These are phyloP conservation scores for Staphylotrichum tortipilum DNA, from an alignment of 495 filamentous ascomycete species.

Conservation along the genomic window DNA sequence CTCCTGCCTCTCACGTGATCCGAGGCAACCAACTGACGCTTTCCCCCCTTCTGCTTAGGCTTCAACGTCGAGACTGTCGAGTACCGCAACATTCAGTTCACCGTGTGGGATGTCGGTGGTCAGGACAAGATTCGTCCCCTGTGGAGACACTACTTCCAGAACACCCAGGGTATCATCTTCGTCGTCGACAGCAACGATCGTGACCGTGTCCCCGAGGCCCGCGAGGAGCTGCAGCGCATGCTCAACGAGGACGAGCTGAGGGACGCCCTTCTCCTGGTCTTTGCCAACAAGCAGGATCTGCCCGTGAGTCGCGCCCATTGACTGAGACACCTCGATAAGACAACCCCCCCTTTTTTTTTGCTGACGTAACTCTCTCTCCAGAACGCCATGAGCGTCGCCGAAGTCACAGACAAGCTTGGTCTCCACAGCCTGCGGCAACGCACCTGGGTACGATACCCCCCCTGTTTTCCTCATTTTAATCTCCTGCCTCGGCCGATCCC, in stretches of 20 bases:
- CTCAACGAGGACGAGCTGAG: slow-evolving; percentile 99
- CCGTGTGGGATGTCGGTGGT: slow-evolving; percentile 99
- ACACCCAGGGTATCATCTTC: slow-evolving; percentile 99
- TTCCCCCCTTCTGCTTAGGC: slow-evolving; percentile 42
- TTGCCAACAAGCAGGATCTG: slow-evolving; percentile 99
- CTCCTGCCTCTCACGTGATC: no score
- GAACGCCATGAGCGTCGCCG: slow-evolving; percentile 99
- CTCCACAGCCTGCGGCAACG: slow-evolving; percentile 96
- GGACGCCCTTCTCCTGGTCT: slow-evolving; percentile 94
- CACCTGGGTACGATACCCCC: slow-evolving; percentile 76
- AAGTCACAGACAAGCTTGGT: slow-evolving; percentile 99
- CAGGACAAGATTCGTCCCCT: slow-evolving; percentile 99
- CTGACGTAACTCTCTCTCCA: no score
- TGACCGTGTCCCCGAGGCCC: slow-evolving; percentile 97
- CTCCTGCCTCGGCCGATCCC: not conserved
- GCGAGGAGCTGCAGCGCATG: slow-evolving; percentile 99
- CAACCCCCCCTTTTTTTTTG: no score
- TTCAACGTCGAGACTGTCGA: slow-evolving; percentile 99
- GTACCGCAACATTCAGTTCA: slow-evolving; percentile 99
- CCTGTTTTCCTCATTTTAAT: not conserved
- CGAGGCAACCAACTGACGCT: slow-evolving; percentile 20
- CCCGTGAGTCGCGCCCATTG: slow-evolving; percentile 54
- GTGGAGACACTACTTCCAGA: slow-evolving; percentile 99
- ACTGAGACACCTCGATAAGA: not conserved
- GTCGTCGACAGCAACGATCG: slow-evolving; percentile 99